These are phyloP conservation scores for Cladobotryum protrusum DNA, from an alignment of 2,329 filamentous ascomycete genomes.

Conservation along the genomic window DNA sequence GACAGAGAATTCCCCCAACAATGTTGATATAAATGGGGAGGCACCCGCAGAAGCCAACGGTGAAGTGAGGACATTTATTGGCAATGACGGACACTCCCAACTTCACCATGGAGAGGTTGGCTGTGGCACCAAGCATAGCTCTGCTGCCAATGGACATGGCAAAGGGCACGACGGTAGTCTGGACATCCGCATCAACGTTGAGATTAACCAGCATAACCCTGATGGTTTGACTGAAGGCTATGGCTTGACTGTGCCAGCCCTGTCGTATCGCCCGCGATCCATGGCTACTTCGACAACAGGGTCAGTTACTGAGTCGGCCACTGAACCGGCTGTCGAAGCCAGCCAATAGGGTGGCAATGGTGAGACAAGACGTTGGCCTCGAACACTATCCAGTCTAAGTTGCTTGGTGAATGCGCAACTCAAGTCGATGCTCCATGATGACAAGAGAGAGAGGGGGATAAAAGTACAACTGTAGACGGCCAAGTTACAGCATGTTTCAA, in stretches of 20 bases:
- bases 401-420: background rate
- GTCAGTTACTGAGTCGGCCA: conserved; percentile 4
- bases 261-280: conserved; percentile 36
- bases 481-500: background rate
- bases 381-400: background rate
- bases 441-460: background rate
- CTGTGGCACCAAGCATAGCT: conserved; percentile 72
- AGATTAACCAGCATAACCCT: conserved; percentile 77
- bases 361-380: background rate
- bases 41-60: conserved; percentile 16
- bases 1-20: conserved; percentile 71
- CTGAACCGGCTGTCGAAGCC: background rate
- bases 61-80: conserved; percentile 25
- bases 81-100: conserved; percentile 62
- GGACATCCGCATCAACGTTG: conserved; percentile 79
- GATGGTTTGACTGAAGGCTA: conserved; percentile 77
- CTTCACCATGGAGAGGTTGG: conserved; percentile 71
- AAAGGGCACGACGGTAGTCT: conserved; percentile 55
- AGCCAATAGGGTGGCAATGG: conserved; percentile 1
- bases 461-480: too few relatives aligned
- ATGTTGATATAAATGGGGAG: conserved; percentile 19
- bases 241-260: conserved; percentile 73
- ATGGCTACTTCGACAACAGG: conserved; percentile 17
- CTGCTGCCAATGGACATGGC: conserved; percentile 55
- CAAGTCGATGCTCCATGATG: background rate